Base-by-base conservation (phyloP, 2,329 filamentous ascomycete species). In the Epichloe uncinata region DNA sequence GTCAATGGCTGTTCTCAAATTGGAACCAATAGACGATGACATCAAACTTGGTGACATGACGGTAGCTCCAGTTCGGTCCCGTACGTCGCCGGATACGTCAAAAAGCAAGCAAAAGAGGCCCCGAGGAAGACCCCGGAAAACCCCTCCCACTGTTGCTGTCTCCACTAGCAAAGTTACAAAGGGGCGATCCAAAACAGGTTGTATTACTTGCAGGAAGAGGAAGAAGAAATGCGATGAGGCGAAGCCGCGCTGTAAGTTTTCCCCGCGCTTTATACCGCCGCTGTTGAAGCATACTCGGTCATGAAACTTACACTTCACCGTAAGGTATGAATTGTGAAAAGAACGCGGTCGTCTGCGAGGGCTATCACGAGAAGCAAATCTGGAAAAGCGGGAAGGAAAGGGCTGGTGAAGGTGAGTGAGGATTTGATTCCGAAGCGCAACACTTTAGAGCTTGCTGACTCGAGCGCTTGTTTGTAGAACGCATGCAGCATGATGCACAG, bases 321-420 rank as follows among this genome's bases (percentile, higher is more conserved):
- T 50, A 50, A 88, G 84, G 86, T 58, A 75, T 87, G 66, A 94
- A 94, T 60, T 95, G 89, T 61, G 84, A 93, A 68, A 95, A 95
- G 73, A 95, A 95, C 63, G 87, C 88, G 8, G 87, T 95, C 12
- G 80, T 90, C 12, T 95, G 89, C 62, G 88, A 95, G 67, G 89
- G 89, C 12, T 95, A 95, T 61, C 86, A 87, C 47, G 84, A 87
- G 54, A 88, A 88, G 63, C 84, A 87, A 52, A 78, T 88, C 48
- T 95, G 89, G 89, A 87, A 83, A 65, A 90, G 86, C 61, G 87
- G 88, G 30, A 87, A 80, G 62, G 85, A 91, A 64, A 84, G 75
- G 61, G 75, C 79, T 35, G 82, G 85, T 69, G 81, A 87, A 69
- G 78, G 78, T 79, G 70, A 57, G 68, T 36, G 70, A 56, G 68